These are phyloP conservation scores for Rubroshorea leprosula DNA, from an alignment of 345 rosid species.

Conservation along the genomic window DNA sequence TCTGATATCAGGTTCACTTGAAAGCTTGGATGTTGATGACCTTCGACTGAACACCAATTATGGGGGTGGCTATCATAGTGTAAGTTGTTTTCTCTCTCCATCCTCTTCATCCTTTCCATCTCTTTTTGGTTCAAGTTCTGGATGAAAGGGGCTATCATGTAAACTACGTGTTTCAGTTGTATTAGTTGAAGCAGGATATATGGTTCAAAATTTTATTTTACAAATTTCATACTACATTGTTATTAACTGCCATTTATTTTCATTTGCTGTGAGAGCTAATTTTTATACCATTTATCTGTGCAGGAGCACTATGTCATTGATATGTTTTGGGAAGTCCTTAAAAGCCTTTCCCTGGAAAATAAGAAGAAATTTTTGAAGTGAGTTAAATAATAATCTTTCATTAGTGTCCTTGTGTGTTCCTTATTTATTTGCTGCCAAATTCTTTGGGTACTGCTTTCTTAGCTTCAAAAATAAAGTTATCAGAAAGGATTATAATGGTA, in stretches of 20 bases:
- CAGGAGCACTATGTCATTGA: constrained; percentile 98
- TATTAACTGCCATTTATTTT: neutral
- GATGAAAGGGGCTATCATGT: no score
- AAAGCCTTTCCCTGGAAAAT: constrained; percentile 76
- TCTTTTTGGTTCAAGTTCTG: constrained; percentile 2
- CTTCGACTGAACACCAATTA: constrained; percentile 70
- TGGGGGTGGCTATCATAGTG: constrained; percentile 85
- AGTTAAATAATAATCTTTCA: constrained; percentile 23
- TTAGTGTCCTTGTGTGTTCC: constrained; percentile 5
- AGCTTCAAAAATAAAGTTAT: constrained; percentile 1
- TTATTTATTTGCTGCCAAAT: constrained; percentile 1
- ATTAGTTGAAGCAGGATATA: neutral
- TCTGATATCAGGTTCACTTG: constrained; percentile 93
- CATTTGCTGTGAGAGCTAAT: constrained; percentile 11
- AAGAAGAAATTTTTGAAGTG: constrained; percentile 93
- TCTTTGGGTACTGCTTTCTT: constrained; percentile 2
- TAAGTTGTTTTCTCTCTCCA: constrained; percentile 31
- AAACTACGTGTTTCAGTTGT: neutral
- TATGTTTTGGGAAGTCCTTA: constrained; percentile 93
- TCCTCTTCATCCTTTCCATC: constrained; percentile 19
- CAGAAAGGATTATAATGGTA: constrained; percentile 16
- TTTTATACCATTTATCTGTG: constrained; percentile 4
- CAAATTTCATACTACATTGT: constrained; percentile 1
- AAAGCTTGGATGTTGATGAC: constrained; percentile 95
- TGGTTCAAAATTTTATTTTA: neutral